A percentile compares a stretch with the other conserved stretches of the same genome.
Conservation (phyloP, 2,329 filamentous ascomycete species). For the Lecanicillium sp. region DNA sequence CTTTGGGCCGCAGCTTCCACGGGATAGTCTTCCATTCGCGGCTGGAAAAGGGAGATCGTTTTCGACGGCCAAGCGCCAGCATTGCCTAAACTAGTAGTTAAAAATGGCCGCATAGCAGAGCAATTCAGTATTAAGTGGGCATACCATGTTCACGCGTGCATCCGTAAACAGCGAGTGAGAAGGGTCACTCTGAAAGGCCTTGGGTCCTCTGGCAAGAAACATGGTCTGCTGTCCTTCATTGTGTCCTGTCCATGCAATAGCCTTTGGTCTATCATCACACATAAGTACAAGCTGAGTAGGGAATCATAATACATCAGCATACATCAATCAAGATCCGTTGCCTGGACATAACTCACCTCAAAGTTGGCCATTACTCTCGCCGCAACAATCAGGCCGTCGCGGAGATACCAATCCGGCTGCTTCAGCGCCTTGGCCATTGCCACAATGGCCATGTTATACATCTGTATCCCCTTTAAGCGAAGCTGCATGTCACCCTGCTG, state of each 20-base stretch:
- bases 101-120: neutral
- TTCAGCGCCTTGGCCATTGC: constrained; percentile 10
- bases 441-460: constrained; percentile 13
- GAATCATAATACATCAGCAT: neutral
- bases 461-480: constrained; percentile 13
- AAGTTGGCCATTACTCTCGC: constrained; percentile 13
- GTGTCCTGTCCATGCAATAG: constrained; percentile 10
- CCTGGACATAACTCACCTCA: constrained; percentile 11
- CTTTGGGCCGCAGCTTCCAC: constrained; percentile 20
- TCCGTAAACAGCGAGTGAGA: constrained; percentile 15
- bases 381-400: constrained; percentile 10
- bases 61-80: constrained; percentile 10
- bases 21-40: constrained; percentile 24
- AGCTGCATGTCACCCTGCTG: constrained; percentile 12
- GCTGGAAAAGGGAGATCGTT: constrained; percentile 17
- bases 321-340: constrained; percentile 5
- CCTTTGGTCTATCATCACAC: constrained; percentile 8
- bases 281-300: constrained; percentile 10
- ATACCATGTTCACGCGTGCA: constrained; percentile 14
- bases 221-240: constrained; percentile 12
- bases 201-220: constrained; percentile 10
- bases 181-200: constrained; percentile 9
- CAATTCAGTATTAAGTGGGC: neutral
- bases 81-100: constrained; percentile 7
- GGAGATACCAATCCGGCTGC: constrained; percentile 8